Evolutionary conservation across 345 rosid genomes (phyloP).

Genomic region (Trapa incisa): DNA sequence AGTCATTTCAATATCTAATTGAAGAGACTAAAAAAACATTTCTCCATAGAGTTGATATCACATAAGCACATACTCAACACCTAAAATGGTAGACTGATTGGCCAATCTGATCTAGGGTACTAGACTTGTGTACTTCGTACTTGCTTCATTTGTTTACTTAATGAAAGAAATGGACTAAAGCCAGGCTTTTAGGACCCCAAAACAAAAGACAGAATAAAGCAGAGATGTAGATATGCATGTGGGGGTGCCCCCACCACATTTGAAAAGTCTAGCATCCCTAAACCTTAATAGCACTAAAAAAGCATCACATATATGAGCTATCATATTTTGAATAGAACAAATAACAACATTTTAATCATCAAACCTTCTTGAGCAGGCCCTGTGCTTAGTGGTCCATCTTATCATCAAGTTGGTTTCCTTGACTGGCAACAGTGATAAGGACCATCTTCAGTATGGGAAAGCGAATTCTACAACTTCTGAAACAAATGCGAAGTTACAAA

Average conservation of each 20-base stretch:
- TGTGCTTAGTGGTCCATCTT: not conserved
- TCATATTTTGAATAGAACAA: not conserved
- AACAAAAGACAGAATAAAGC: not conserved
- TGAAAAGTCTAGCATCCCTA: slow-evolving; percentile 4
- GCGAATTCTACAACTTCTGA: not conserved
- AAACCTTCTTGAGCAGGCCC: slow-evolving; percentile 1
- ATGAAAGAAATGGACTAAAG: not conserved
- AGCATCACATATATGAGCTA: not conserved
- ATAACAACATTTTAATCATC: not conserved
- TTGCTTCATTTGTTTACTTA: too few species aligned
- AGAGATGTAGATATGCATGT: slow-evolving; percentile 6
- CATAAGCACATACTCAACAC: slow-evolving; percentile 2
- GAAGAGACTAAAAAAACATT: not conserved
- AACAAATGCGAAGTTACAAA: not conserved
- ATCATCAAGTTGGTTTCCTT: not conserved
- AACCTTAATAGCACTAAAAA: not conserved
- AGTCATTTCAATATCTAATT: not conserved
- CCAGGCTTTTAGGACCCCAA: not conserved
- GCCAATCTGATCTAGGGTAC: too few species aligned
- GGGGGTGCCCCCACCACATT: slow-evolving; percentile 12
- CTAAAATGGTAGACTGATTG: not conserved
- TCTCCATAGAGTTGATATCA: not conserved
- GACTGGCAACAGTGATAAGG: slow-evolving; percentile 3
- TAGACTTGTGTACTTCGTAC: too few species aligned
- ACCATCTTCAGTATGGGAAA: not conserved